Percentiles rank a stretch among this genome's conserved stretches.
Conservation (phyloP, 2,329 filamentous ascomycete species). For the Akanthomyces uredinophilus region DNA sequence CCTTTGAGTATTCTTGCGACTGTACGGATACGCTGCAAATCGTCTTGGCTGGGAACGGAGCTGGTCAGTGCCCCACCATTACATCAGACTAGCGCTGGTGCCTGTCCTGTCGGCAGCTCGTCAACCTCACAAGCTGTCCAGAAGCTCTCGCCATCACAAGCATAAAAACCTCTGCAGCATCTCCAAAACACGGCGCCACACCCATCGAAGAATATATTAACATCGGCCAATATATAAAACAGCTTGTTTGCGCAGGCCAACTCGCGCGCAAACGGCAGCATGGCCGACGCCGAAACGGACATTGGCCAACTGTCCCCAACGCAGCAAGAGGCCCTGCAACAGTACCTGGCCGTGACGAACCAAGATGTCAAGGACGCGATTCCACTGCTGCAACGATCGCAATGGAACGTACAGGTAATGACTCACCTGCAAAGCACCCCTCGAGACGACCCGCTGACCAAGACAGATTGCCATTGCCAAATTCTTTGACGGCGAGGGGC, state of each 20-base stretch:
- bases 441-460: neutral
- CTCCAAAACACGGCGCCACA: neutral
- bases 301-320: constrained; percentile 65
- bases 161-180: neutral
- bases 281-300: constrained; percentile 40
- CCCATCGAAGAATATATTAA: too few relatives aligned
- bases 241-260: neutral
- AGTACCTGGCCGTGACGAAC: constrained; percentile 82
- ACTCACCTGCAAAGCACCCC: too few relatives aligned
- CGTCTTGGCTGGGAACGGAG: neutral
- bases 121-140: neutral
- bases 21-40: too few relatives aligned
- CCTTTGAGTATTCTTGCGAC: too few relatives aligned
- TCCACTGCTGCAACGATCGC: constrained; percentile 72
- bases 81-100: constrained; percentile 2
- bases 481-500: constrained; percentile 93
- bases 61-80: constrained; percentile 3
- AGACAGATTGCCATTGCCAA: constrained; percentile 88
- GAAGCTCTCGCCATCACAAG: neutral
- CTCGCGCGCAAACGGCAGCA: constrained; percentile 15
- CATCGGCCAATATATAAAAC: neutral
- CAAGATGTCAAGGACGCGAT: constrained; percentile 74
- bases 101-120: neutral
- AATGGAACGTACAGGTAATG: constrained; percentile 89
- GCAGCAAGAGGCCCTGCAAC: constrained; percentile 80